Evolutionary conservation across 177 flowering plant genomes (phyloP).

Genomic region (Telopea speciosissima): DNA sequence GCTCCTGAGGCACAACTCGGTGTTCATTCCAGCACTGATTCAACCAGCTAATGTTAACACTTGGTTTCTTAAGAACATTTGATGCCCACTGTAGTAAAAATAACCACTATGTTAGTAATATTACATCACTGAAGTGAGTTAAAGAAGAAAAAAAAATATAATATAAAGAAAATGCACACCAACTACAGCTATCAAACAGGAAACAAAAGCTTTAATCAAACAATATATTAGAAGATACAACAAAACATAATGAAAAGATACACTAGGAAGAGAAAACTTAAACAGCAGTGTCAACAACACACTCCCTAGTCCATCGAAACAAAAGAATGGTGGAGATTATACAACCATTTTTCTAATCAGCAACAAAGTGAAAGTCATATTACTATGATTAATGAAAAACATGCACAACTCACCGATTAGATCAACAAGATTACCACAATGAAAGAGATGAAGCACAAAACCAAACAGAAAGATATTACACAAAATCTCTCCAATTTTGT

Average conservation of each 20-base stretch:
- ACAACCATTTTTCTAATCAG: too few relatives aligned
- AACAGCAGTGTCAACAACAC: background rate
- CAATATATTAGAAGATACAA: background rate
- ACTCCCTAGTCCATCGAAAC: too few relatives aligned
- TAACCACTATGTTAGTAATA: slow-evolving; percentile 2
- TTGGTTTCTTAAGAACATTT: slow-evolving; percentile 63
- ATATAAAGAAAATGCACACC: background rate
- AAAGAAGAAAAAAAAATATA: background rate
- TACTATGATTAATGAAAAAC: too few relatives aligned
- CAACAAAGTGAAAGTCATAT: too few relatives aligned
- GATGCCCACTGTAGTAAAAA: slow-evolving; percentile 68
- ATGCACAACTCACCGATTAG: too few relatives aligned
- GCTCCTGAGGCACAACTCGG: slow-evolving; percentile 82
- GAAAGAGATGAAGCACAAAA: too few relatives aligned
- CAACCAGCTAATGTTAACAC: slow-evolving; percentile 70
- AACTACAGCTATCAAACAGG: background rate
- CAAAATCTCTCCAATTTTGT: too few relatives aligned
- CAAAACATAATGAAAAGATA: background rate
- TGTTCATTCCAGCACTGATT: slow-evolving; percentile 91
- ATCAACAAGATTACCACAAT: too few relatives aligned
- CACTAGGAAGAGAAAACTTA: background rate
- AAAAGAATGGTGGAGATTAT: too few relatives aligned
- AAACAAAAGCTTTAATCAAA: background rate
- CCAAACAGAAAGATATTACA: too few relatives aligned
- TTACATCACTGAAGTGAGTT: background rate